Conservation (phyloP, 768 basidiomycete species). For the Lentinula detonsa region DNA sequence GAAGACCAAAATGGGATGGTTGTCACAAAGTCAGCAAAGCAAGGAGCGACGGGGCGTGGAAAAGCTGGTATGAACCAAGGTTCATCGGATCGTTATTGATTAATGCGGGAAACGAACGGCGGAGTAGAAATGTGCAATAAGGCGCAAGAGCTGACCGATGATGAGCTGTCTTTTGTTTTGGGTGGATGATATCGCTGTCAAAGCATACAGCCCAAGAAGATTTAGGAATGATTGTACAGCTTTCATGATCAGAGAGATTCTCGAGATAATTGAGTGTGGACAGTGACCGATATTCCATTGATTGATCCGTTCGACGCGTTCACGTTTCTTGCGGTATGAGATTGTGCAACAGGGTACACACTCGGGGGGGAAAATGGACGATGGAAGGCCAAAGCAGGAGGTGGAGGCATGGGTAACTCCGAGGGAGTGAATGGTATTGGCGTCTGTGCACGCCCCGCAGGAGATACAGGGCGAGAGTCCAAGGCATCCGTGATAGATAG, state of each 20-base stretch:
- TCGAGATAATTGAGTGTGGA: background rate
- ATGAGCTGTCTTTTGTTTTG: background rate
- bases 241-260: background rate
- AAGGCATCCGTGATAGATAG: constrained; percentile 1
- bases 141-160: background rate
- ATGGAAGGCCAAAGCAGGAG: background rate
- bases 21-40: background rate
- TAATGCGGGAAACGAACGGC: background rate
- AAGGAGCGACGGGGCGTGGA: background rate
- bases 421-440: background rate
- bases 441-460: too few species aligned
- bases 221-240: background rate
- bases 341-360: background rate
- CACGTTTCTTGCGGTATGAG: background rate
- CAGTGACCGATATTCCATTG: background rate
- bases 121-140: background rate
- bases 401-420: background rate
- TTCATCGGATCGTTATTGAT: background rate
- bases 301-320: too few species aligned
- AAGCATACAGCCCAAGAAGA: background rate
- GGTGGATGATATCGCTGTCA: background rate
- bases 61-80: background rate
- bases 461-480: background rate
- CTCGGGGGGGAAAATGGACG: background rate
- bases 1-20: background rate